Evolutionary conservation across 73 alveolate species (phyloP).

Genomic region (Paramecium bursaria): DNA sequence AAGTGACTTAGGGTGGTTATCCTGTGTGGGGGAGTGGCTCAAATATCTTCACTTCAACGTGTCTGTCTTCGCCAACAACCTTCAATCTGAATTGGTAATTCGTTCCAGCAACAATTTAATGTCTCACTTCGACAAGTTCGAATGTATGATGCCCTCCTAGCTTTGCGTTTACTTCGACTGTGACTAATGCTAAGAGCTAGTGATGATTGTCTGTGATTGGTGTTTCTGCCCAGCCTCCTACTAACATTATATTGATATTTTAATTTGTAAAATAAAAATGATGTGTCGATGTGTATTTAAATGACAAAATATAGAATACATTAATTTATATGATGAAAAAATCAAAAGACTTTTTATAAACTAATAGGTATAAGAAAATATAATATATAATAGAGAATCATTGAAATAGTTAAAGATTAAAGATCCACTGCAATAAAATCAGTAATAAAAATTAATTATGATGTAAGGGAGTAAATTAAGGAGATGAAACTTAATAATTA

Average conservation of each 20-base stretch:
- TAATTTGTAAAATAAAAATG: too few species aligned
- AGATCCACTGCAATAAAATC: too few species aligned
- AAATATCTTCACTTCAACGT: conserved; percentile 32
- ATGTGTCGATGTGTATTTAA: too few species aligned
- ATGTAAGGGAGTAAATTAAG: too few species aligned
- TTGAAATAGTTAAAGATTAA: too few species aligned
- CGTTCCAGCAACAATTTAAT: conserved; percentile 57
- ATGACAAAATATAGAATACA: too few species aligned
- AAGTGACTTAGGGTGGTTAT: conserved; percentile 41
- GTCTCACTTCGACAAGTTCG: conserved; percentile 47
- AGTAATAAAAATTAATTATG: too few species aligned
- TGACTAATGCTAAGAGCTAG: not conserved
- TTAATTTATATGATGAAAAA: too few species aligned
- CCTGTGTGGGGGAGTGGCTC: conserved; percentile 59
- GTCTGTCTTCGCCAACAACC: conserved; percentile 26
- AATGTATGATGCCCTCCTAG: conserved; percentile 27
- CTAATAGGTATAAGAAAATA: too few species aligned
- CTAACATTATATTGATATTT: conserved; percentile 38
- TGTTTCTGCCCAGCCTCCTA: conserved; percentile 59
- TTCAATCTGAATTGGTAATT: conserved; percentile 33
- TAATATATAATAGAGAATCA: too few species aligned
- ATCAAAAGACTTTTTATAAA: too few species aligned
- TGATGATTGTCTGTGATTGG: conserved; percentile 20
- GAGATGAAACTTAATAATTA: too few species aligned
- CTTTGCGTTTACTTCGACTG: not conserved